Conservation (phyloP, 108 stramenopile genomes). For the Cyclostephanos invisitatus region DNA sequence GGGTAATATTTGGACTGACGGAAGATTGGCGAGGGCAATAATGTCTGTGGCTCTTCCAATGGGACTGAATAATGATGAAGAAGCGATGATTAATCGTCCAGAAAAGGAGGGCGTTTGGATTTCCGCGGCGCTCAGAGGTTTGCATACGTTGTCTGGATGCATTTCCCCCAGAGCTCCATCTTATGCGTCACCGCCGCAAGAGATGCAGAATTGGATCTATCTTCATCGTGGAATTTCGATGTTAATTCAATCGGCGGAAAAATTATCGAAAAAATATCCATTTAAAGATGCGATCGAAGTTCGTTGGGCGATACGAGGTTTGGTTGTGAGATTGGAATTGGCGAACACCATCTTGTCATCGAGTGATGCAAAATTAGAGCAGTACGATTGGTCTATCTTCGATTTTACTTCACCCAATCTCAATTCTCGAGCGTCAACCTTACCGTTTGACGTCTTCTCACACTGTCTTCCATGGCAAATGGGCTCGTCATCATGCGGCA, state of each 20-base stretch:
- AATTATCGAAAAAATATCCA: conserved; percentile 16
- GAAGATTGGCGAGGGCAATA: conserved; percentile 41
- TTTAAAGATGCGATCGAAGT: conserved; percentile 60
- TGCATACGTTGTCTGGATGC: conserved; percentile 46
- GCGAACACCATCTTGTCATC: conserved; percentile 13
- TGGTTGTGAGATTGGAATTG: conserved; percentile 45
- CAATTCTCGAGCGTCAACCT: conserved; percentile 40
- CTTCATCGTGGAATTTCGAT: conserved; percentile 32
- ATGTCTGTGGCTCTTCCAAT: conserved; percentile 51
- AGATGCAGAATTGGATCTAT: conserved; percentile 28
- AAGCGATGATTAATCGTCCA: conserved; percentile 23
- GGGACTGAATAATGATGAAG: conserved; percentile 8
- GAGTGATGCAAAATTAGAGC: not conserved
- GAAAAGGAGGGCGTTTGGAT: conserved; percentile 58
- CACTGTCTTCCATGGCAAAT: conserved; percentile 56
- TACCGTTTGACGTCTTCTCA: conserved; percentile 73
- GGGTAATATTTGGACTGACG: conserved; percentile 29
- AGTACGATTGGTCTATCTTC: not conserved
- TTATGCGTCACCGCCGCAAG: conserved; percentile 7
- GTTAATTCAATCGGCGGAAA: conserved; percentile 46
- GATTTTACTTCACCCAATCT: conserved; percentile 43
- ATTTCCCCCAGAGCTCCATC: conserved; percentile 29
- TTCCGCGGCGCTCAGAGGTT: conserved; percentile 44
- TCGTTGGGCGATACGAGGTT: conserved; percentile 58
- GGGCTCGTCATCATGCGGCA: not conserved